These are phyloP conservation scores for Talaromyces rugulosus DNA, from an alignment of 2,329 filamentous ascomycete species.

Conservation along the genomic window DNA sequence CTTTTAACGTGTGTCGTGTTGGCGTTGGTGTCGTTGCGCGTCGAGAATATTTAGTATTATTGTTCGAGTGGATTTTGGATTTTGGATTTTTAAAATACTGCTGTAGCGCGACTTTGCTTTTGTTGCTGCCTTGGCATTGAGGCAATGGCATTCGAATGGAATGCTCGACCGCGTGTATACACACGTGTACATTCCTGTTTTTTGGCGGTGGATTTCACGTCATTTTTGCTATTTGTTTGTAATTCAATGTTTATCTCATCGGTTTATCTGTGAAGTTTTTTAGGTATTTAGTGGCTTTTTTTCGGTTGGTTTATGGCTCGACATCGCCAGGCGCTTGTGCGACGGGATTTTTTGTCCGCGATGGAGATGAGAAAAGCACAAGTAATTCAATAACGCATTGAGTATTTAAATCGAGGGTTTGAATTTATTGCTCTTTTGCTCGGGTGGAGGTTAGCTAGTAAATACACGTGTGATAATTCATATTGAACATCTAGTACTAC, in stretches of 20 bases:
- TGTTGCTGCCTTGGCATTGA: neutral
- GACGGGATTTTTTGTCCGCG: neutral
- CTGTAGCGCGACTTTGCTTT: neutral
- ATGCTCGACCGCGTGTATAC: neutral
- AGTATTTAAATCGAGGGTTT: neutral
- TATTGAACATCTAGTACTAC: too few relatives aligned
- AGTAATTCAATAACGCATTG: neutral
- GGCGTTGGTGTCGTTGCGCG: constrained; percentile 5
- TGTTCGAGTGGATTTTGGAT: neutral
- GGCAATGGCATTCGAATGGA: neutral
- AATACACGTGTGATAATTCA: neutral
- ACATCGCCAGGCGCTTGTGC: neutral
- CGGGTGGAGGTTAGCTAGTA: neutral
- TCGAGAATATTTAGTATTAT: neutral
- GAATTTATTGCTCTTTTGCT: neutral
- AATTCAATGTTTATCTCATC: neutral
- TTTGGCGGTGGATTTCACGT: neutral
- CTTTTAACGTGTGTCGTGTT: constrained; percentile 14
- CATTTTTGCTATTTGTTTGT: neutral
- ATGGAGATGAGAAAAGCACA: neutral
- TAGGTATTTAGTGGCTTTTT: neutral
- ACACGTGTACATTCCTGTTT: neutral
- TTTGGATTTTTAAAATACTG: neutral
- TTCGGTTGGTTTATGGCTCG: neutral
- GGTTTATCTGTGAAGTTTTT: neutral